Percentiles rank a stretch among this genome's conserved stretches.
phyloP scores from a whole-genome alignment of 257 asterid species.

The Anisodus tanguticus region DNA sequence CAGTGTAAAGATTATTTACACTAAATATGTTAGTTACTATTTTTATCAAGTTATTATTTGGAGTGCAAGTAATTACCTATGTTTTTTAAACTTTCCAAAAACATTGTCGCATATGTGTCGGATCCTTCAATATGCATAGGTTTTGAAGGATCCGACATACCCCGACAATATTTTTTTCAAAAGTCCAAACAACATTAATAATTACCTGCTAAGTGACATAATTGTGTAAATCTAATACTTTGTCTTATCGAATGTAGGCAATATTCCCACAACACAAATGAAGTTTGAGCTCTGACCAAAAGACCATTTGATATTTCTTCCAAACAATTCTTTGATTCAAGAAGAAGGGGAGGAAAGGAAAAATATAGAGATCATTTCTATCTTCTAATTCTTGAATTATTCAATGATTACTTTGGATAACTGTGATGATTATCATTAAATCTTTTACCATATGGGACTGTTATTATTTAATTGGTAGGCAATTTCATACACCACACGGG shows the following conservation, averaged over 20 bases:
- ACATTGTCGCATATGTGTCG: neutral
- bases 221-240: neutral
- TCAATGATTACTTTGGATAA: conserved; percentile 16
- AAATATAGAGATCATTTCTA: neutral
- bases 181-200: neutral
- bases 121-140: neutral
- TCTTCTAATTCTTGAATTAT: neutral
- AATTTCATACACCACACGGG: conserved; percentile 16
- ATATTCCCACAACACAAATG: conserved; percentile 50
- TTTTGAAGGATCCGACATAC: neutral
- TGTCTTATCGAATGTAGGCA: conserved; percentile 48
- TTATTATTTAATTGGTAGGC: neutral
- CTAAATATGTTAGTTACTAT: neutral
- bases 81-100: neutral
- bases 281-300: conserved; percentile 63
- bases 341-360: neutral
- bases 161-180: neutral
- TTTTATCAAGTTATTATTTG: neutral
- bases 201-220: neutral
- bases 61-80: neutral
- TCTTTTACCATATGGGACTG: neutral
- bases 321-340: conserved; percentile 32
- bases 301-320: conserved; percentile 22
- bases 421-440: neutral
- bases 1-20: no score